Conservation (phyloP, 139 green algal genomes). For the Marvania coccoides region DNA sequence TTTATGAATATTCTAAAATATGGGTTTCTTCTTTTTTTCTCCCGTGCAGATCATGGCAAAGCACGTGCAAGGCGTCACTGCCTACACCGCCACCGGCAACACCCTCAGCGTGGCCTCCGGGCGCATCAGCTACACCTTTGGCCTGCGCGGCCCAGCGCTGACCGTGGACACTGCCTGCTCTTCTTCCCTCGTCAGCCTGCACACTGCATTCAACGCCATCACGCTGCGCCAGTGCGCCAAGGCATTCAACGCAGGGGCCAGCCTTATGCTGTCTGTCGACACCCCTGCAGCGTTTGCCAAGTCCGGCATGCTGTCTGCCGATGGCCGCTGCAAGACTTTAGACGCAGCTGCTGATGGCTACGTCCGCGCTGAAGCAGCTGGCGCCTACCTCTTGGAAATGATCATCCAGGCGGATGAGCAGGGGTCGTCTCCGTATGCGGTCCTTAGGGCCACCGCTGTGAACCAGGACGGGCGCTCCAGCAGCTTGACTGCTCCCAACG, state of each 20-base stretch:
- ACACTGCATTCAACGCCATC: conserved; percentile 24
- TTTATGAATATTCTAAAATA: no score
- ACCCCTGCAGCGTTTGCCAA: conserved; percentile 33
- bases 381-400: conserved; percentile 17
- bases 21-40: background rate
- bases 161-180: conserved; percentile 82
- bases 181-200: conserved; percentile 52
- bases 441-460: conserved; percentile 33
- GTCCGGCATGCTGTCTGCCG: conserved; percentile 43
- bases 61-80: conserved; percentile 7
- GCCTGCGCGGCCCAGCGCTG: conserved; percentile 49
- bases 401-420: background rate
- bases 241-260: conserved; percentile 26
- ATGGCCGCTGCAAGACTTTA: conserved; percentile 46
- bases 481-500: conserved; percentile 51
- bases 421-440: background rate
- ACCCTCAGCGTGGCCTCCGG: conserved; percentile 68
- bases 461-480: conserved; percentile 58
- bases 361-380: conserved; percentile 41
- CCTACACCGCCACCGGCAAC: conserved; percentile 23
- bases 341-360: conserved; percentile 41
- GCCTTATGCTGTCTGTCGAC: conserved; percentile 32
- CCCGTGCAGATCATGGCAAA: conserved; percentile 11
- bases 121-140: conserved; percentile 72
- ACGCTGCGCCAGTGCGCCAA: background rate